phyloP scores from a whole-genome alignment of 345 rosid species.

The Populus nigra region DNA sequence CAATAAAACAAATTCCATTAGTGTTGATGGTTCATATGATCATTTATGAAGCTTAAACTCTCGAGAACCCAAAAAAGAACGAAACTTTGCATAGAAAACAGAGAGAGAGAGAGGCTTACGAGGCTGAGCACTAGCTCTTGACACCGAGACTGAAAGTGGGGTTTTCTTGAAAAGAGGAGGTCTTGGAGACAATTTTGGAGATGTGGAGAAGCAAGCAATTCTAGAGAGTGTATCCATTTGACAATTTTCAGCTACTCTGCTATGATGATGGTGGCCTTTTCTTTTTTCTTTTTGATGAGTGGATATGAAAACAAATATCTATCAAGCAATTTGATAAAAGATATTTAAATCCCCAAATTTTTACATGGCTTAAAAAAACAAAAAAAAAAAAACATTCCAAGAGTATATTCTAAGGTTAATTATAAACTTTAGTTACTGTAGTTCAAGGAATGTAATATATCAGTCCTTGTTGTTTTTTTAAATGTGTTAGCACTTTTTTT shows the following conservation, averaged over 20 bases:
- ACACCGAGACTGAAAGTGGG: constrained; percentile 28
- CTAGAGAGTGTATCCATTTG: constrained; percentile 59
- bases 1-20: too few species aligned
- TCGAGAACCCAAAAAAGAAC: background rate
- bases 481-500: too few species aligned
- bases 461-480: too few species aligned
- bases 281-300: background rate
- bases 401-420: too few species aligned
- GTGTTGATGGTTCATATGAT: background rate
- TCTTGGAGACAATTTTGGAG: constrained; percentile 22
- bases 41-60: background rate
- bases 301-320: background rate
- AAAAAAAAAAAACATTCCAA: too few species aligned
- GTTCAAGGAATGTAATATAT: too few species aligned
- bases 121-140: constrained; percentile 47
- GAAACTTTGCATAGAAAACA: background rate
- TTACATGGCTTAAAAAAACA: too few species aligned
- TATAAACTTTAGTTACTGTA: too few species aligned
- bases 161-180: constrained; percentile 25
- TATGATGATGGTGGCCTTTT: background rate
- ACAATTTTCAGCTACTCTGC: background rate
- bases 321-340: background rate
- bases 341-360: background rate
- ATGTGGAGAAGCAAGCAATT: constrained; percentile 43
- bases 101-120: constrained; percentile 29